Conservation (phyloP, 257 asterid species). For the Ophiorrhiza pumila region DNA sequence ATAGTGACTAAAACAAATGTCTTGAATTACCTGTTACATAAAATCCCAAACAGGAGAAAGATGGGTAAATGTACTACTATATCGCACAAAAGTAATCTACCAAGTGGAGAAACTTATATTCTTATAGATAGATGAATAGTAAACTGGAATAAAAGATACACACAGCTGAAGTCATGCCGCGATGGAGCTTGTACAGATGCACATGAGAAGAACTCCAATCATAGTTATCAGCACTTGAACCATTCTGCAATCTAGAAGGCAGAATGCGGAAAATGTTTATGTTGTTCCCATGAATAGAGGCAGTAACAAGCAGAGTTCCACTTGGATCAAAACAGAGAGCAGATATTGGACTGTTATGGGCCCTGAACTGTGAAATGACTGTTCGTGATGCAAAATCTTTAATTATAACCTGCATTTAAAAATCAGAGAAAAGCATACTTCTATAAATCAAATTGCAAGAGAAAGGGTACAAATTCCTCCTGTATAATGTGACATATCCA, state of each 20-base stretch:
- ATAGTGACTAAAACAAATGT: conserved; percentile 45
- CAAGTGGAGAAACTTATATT: background rate
- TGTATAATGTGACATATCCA: background rate
- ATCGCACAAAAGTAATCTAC: background rate
- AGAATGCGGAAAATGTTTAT: conserved; percentile 46
- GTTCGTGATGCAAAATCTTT: conserved; percentile 39
- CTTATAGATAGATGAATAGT: background rate
- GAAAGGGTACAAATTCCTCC: background rate
- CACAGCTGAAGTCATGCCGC: conserved; percentile 55
- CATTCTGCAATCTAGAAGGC: conserved; percentile 35
- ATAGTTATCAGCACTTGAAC: conserved; percentile 29
- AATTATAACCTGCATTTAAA: conserved; percentile 35
- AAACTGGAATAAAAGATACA: conserved; percentile 19
- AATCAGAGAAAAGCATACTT: conserved; percentile 6
- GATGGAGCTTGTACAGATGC: conserved; percentile 48
- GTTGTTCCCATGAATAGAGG: conserved; percentile 46
- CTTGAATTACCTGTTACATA: conserved; percentile 44
- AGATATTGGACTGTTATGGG: conserved; percentile 44
- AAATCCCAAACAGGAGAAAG: background rate
- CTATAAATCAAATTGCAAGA: background rate
- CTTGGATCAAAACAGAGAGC: conserved; percentile 51
- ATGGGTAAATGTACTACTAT: background rate
- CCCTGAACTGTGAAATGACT: conserved; percentile 47
- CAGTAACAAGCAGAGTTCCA: conserved; percentile 54
- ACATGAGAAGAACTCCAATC: conserved; percentile 45